Conservation (phyloP, 208 protist genomes). For the Acanthamoeba lenticulata region DNA sequence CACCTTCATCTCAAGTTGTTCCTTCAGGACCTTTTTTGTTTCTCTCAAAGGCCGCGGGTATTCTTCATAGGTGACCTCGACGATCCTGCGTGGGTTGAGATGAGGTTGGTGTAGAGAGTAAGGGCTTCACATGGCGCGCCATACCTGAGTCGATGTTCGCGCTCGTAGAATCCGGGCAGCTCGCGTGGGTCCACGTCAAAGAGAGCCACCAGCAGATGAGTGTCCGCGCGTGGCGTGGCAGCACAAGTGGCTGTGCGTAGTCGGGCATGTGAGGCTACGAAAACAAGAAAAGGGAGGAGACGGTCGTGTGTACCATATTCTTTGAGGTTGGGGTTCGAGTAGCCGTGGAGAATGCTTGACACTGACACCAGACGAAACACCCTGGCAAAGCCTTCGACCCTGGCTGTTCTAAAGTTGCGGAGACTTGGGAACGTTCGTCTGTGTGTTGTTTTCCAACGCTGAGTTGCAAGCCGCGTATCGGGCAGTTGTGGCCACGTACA, state of each 20-base stretch:
- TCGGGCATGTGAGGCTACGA: too few relatives aligned
- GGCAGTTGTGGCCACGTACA: too few relatives aligned
- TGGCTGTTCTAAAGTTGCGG: background rate
- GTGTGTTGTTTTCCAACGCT: too few relatives aligned
- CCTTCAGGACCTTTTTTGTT: too few relatives aligned
- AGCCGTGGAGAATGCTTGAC: slow-evolving; percentile 3
- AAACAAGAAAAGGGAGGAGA: too few relatives aligned
- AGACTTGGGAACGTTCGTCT: background rate
- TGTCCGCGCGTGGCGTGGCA: background rate
- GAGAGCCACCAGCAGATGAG: background rate
- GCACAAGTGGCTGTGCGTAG: background rate
- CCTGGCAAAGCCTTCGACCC: background rate
- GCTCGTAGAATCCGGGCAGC: background rate
- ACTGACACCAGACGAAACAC: slow-evolving; percentile 24
- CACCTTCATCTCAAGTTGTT: too few relatives aligned
- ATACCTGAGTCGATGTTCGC: background rate
- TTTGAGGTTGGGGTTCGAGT: background rate
- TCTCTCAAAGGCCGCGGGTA: too few relatives aligned
- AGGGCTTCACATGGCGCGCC: too few relatives aligned
- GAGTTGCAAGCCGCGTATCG: too few relatives aligned
- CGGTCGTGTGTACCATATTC: slow-evolving; percentile 15
- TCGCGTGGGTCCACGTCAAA: background rate
- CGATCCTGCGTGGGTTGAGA: too few relatives aligned
- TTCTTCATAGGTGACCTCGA: background rate
- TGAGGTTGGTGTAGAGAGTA: too few relatives aligned